Evolutionary conservation across 108 stramenopile species (phyloP), one percentile per base, ranked within the genome.

Genomic region (Parietichytrium sp.): DNA sequence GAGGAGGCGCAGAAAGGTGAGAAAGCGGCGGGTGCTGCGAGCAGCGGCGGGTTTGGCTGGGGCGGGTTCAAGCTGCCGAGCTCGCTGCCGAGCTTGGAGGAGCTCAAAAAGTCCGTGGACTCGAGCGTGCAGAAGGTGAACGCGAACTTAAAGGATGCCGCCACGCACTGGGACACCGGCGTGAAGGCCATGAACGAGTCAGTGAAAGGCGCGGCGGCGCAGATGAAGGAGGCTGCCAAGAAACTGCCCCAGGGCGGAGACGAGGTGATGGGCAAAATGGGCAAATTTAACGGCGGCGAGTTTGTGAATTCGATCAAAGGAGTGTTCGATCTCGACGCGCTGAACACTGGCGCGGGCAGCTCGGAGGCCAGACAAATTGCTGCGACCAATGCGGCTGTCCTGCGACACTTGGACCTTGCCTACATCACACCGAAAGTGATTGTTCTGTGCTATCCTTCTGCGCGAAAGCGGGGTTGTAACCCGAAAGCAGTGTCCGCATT

Each of bases 401-500:
- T 6, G 0, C 36, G 36, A 42, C 61, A 72, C 42, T 72, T 72
- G 23, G 78, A 49, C 47, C 47, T 49, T 0, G 23, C 78, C 47
- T 78, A 48, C 48, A 48, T 78, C 49, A 95, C 94, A 16, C 92
- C 93, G 84, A 89, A 93, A 8, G 86, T 93, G 10, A 85, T 94
- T 3, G 90, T 91, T 16, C 87, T 93, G 83, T 82, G 91, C 53
- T 93, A 93, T 86, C 94, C 94, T 78, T 86, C 91, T 10, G 83
- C 87, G 29, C 91, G 92, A 18, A 89, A 92, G 10, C 90, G 89
- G 8, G 84, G 87, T 27, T 85, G 92, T 6, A 93, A 93, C 79
- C 54, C 94, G 47, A 92, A 92, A 10, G 93, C 93, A 13, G 87
- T 95, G 1, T 90, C 87, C 20, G 92, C 93, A 29, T 84, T 93